Base-by-base conservation (phyloP, 306 rosid species). In the Medicago truncatula region DNA sequence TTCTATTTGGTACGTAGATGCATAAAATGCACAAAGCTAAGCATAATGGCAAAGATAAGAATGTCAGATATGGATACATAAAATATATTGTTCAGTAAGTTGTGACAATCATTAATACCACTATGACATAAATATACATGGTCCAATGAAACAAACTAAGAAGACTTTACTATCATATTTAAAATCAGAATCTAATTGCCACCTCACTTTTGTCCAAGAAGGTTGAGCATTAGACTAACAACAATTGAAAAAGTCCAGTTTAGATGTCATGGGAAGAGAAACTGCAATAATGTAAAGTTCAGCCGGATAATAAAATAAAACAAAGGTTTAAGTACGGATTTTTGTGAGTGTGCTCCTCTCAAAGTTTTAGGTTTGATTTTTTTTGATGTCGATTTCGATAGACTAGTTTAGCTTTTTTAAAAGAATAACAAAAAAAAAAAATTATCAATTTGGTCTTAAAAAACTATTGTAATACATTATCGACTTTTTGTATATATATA, bases 31-130 rank as follows among this genome's bases (percentile, higher is more conserved):
- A 20, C 23, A n/a, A 70, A 69, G 70, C 25, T 53, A 64, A 14
- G 52, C 41, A 58, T 53, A 63, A 54, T 18, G 18, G 52, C 60
- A 53, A 52, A 39, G 20, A 8, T 13, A 12, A 72, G 40, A 54
- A 39, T 31, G 50, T 74, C 56, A 66, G 40, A 80, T 56, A 57
- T 28, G 5, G 36, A 46, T 46, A 54, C 61, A 74, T 50, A 67
- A 8, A 36, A 63, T 17, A 14, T n/a, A 54, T 54, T 14, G 62
- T 77, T 57, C 34, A 15, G 7, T 36, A 60, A 47, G 31, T 9
- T 40, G 62, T 40, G 43, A 67, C 53, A 67, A 68, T 50, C 58
- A 68, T 61, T 16, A 50, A 28, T 59, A 11, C 43, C 56, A 66
- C 67, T 14, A 43, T 36, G 43, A 70, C 53, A 20, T 18, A 18